Evolutionary conservation across 192 early-diverging fungal species (phyloP), one percentile per base, ranked within the genome.

Genomic region (Entomortierella beljakovae): DNA sequence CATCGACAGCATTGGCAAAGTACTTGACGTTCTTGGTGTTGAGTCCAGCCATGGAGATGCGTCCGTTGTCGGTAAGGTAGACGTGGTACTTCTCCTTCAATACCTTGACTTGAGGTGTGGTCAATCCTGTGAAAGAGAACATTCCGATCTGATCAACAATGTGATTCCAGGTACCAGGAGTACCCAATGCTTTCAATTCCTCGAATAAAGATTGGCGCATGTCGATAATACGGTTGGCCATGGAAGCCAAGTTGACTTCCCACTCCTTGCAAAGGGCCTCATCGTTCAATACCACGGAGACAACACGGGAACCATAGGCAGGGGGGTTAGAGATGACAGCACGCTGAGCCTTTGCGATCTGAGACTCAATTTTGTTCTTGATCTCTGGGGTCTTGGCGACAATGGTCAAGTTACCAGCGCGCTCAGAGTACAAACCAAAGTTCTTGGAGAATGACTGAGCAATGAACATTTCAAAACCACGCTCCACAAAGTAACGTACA

Each of bases 361-460:
- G 97, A 38, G 91, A 94, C 42, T 88, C 84, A 55, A 95, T 91
- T 8, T 67, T 76, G 11, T 80, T 58, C n/a, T 91, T 81, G 33
- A 82, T 81, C 26, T 88, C 86, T 5, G 86, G 34, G 6, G 76
- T 82, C 43, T 75, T 63, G 13, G 89, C 80, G 25, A 99, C 95
- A 6, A 92, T 86, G 26, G 93, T 94, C 68, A 97, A 77, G 80
- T 91, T 92, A 13, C 97, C 97, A 53, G 89, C 90, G 67, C 97
- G 91, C 83, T 99, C 83, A 88, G 89, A 88, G 82, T 99, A 99
- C 38, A 99, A 86, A 18, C 98, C 98, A 90, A 99, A 93, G 90
- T 99, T 99, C 87, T 99, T 99, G 82, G 95, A 91, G 85, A 94
- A 99, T 22, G 94, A 96, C 84, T 99, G 94, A 34, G 92, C 89